These are phyloP conservation scores for Purpureocillium lavendulum DNA, from an alignment of 2,329 filamentous ascomycete genomes.

Conservation along the genomic window DNA sequence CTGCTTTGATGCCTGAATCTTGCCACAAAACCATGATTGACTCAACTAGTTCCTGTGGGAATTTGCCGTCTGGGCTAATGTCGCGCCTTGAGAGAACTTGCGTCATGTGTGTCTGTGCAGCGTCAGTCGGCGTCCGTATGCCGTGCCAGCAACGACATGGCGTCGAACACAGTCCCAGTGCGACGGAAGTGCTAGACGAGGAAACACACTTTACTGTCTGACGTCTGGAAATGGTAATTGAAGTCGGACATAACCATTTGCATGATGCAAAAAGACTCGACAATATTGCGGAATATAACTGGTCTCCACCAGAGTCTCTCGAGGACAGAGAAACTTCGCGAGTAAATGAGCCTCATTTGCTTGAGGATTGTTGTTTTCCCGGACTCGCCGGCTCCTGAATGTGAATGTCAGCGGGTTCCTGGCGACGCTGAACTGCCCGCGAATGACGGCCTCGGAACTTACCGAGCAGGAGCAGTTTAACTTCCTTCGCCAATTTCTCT, in stretches of 20 bases:
- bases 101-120: constrained; percentile 64
- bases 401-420: not conserved
- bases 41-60: constrained; percentile 68
- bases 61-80: constrained; percentile 70
- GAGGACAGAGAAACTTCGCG: constrained; percentile 79
- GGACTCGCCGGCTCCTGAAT: constrained; percentile 3
- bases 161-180: no score
- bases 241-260: constrained; percentile 87
- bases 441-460: constrained; percentile 9
- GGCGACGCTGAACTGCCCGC: no score
- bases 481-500: constrained; percentile 76
- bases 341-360: constrained; percentile 85
- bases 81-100: constrained; percentile 73
- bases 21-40: constrained; percentile 81
- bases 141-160: no score
- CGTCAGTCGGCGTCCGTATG: no score
- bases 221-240: constrained; percentile 67
- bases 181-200: no score
- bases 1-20: constrained; percentile 74
- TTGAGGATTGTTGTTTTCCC: constrained; percentile 12
- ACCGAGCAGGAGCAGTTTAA: constrained; percentile 93
- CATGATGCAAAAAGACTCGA: constrained; percentile 86
- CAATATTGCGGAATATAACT: constrained; percentile 90
- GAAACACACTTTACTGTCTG: constrained; percentile 64
- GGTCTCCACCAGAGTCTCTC: constrained; percentile 92